Conservation (phyloP, 257 asterid species). For the Solanum etuberosum region DNA sequence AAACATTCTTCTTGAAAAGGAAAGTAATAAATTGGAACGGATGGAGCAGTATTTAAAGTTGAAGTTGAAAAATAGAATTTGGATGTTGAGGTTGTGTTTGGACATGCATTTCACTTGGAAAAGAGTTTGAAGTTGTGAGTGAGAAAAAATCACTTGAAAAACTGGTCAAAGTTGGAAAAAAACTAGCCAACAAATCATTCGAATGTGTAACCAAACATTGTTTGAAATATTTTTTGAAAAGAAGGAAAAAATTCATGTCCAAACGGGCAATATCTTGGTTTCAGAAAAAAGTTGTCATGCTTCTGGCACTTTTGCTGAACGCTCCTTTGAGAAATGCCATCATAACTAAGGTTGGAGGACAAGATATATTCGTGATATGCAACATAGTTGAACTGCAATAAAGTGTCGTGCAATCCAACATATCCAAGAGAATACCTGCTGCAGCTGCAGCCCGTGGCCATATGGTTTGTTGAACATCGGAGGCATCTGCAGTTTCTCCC, state of each 20-base stretch:
- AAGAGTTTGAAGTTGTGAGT: background rate
- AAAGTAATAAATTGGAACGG: background rate
- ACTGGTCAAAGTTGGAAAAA: background rate
- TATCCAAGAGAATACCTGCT: constrained; percentile 44
- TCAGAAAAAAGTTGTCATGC: background rate
- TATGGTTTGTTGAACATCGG: constrained; percentile 74
- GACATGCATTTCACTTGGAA: background rate
- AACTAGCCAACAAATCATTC: background rate
- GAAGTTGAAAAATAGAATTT: background rate
- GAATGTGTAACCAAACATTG: background rate
- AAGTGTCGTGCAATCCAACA: background rate
- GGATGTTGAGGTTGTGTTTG: background rate
- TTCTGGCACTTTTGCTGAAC: background rate
- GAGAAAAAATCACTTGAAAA: background rate
- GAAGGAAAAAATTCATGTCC: background rate
- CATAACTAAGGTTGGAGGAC: background rate
- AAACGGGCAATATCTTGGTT: background rate
- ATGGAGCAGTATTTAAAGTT: background rate
- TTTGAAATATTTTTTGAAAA: background rate
- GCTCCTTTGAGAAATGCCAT: background rate
- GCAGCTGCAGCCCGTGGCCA: constrained; percentile 99
- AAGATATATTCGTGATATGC: background rate
- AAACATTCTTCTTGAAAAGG: background rate
- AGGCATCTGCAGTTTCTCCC: constrained; percentile 85
- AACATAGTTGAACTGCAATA: background rate